Percentiles rank a stretch among this genome's conserved stretches.
phyloP scores from a whole-genome alignment of 805 yeast species.

The Sugiyamaella mastotermitis region DNA sequence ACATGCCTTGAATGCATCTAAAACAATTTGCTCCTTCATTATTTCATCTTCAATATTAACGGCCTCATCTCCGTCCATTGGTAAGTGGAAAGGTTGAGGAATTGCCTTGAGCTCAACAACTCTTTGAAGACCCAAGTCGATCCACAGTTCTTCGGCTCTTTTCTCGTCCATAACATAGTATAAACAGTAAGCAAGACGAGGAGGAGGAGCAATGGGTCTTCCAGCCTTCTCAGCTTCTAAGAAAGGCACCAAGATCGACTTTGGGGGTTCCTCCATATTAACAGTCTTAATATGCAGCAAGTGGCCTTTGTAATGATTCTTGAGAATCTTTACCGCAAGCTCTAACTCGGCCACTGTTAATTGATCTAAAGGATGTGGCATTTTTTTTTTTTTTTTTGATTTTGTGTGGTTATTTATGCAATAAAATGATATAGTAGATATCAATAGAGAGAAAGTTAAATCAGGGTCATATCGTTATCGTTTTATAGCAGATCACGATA shows the following conservation, averaged over 20 bases:
- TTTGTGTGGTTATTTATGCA: neutral
- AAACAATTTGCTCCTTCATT: conserved; percentile 46
- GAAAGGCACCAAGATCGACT: conserved; percentile 60
- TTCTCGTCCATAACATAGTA: conserved; percentile 50
- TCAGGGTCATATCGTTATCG: too few species aligned
- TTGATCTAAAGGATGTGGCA: conserved; percentile 31
- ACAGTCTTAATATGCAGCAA: conserved; percentile 30
- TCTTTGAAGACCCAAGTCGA: conserved; percentile 58
- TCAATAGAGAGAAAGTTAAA: too few species aligned
- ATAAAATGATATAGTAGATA: too few species aligned
- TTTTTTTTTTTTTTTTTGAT: neutral
- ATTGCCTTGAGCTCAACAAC: conserved; percentile 50
- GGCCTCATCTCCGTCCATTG: conserved; percentile 63
- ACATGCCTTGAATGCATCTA: conserved; percentile 63
- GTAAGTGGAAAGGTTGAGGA: conserved; percentile 64
- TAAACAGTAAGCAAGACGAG: conserved; percentile 64
- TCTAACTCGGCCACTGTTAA: conserved; percentile 27
- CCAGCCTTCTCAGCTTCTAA: conserved; percentile 61
- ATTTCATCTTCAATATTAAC: conserved; percentile 43
- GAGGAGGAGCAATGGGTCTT: conserved; percentile 43
- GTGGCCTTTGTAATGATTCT: conserved; percentile 24
- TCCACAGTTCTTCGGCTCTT: conserved; percentile 61
- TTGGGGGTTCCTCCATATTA: conserved; percentile 60
- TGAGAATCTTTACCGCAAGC: conserved; percentile 23
- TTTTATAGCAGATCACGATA: too few species aligned